phyloP scores from a whole-genome alignment of 306 rosid genomes.

The Cicer yamashitae region DNA sequence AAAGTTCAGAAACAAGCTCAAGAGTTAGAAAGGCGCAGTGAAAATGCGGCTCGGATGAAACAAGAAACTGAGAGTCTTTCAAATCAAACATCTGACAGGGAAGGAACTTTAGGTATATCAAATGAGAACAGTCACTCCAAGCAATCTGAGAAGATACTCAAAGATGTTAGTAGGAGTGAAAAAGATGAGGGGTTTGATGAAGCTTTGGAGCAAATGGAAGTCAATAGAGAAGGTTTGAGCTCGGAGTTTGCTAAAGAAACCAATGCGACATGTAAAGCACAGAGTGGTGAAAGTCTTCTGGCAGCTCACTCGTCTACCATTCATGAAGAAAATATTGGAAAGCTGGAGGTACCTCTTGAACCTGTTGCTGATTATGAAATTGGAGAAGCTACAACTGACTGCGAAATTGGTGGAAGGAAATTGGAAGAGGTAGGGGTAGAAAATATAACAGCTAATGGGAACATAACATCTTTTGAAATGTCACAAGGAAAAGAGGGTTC shows the following conservation, averaged over 20 bases:
- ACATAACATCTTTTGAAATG: constrained; percentile 36
- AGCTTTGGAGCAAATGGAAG: constrained; percentile 41
- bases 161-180: constrained; percentile 43
- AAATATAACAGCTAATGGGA: constrained; percentile 36
- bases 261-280: constrained; percentile 43
- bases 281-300: constrained; percentile 41
- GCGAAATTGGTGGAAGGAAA: constrained; percentile 43
- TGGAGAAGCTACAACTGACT: constrained; percentile 40
- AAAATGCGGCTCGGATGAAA: constrained; percentile 43
- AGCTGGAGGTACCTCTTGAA: constrained; percentile 45
- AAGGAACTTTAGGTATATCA: constrained; percentile 46
- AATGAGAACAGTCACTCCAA: constrained; percentile 42
- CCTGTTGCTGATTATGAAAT: constrained; percentile 47
- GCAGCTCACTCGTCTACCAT: constrained; percentile 42
- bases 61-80: constrained; percentile 41
- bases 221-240: constrained; percentile 32
- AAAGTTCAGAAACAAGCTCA: constrained; percentile 42
- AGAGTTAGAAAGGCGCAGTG: constrained; percentile 42
- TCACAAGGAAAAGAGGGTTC: constrained; percentile 43
- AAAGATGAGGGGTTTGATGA: constrained; percentile 42
- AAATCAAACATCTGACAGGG: constrained; percentile 44
- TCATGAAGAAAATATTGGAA: constrained; percentile 47
- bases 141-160: constrained; percentile 42
- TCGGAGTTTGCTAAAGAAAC: constrained; percentile 42
- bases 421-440: constrained; percentile 48